Evolutionary conservation across 2,329 filamentous ascomycete species (phyloP), one percentile per base, ranked within the genome.

Genomic region (Pyrenochaeta sp.): DNA sequence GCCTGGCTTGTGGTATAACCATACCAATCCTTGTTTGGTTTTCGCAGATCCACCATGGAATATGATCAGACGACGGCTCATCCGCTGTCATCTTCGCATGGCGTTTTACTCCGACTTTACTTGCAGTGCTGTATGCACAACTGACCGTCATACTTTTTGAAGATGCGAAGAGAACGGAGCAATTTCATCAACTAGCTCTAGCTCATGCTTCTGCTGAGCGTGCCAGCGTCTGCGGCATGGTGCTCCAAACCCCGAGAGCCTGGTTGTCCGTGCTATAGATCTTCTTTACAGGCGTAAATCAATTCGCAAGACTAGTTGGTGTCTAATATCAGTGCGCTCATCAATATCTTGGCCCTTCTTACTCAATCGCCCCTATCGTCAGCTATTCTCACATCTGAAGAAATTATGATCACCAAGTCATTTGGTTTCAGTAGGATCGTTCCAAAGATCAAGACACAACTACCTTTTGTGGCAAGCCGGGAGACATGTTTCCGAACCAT

Each of bases 1-100:
- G 49, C 25, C 32, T 65, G 7, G 10, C 45, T 27, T 45, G 65
- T 19, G 47, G 27, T 13, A 54, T 55, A 5, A 22, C 43, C n/a
- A 36, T 66, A 3, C 37, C 50, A 1, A 79, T 80, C 63, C 47
- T 65, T 7, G 44, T 48, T 6, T 52, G 50, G 30, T 61, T 58
- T 46, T 69, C 67, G 15, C 19, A 56, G 25, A 22, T 28, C 2
- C 44, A 68, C 22, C 42, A 56, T 37, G 67, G 65, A 9, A 45
- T 69, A 5, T 58, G 62, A n/a, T 40, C 34, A 4, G 56, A 68
- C 19, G 72, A 77, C 24, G 81, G 80, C 56, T 67, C 67, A 3
- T 65, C 65, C 8, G 48, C 56, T 2, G 71, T 79, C 0, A 50
- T 68, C 3, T 67, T 67, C 30, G 67, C 62, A 10, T 70, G 66